Percentiles rank a stretch among this genome's conserved stretches.
phyloP scores from a whole-genome alignment of 1,284 basidiomycete genomes.

The Sanghuangporus baumii region DNA sequence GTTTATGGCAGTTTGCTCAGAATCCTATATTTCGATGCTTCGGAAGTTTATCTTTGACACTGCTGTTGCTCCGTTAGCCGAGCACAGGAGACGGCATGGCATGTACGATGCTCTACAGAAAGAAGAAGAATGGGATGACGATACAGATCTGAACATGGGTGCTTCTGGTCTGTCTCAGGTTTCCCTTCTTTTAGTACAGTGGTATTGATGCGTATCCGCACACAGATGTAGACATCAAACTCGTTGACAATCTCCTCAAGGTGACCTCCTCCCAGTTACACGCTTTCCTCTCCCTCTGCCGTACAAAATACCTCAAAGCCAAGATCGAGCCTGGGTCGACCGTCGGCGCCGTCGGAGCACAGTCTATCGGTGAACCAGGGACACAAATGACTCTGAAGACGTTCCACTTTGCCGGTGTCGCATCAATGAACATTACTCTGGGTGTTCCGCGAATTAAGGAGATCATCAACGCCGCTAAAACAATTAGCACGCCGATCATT shows the following conservation, averaged over 20 bases:
- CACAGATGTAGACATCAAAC: constrained; percentile 56
- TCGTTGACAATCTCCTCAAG: constrained; percentile 87
- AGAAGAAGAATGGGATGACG: constrained; percentile 72
- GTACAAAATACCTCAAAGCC: constrained; percentile 88
- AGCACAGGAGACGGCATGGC: constrained; percentile 68
- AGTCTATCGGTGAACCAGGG: constrained; percentile 98
- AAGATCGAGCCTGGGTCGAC: constrained; percentile 96
- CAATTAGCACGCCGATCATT: constrained; percentile 97
- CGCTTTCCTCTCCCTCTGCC: constrained; percentile 82
- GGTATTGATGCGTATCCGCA: background rate
- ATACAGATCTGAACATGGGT: constrained; percentile 74
- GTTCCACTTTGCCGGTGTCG: constrained; percentile 99
- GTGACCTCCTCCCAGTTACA: constrained; percentile 81
- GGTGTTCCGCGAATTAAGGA: constrained; percentile 99
- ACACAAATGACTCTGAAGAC: constrained; percentile 99
- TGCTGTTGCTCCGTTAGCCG: constrained; percentile 66
- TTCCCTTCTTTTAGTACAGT: background rate
- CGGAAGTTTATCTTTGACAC: constrained; percentile 68
- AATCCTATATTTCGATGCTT: constrained; percentile 75
- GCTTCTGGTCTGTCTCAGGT: constrained; percentile 50
- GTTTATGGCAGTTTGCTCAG: constrained; percentile 69
- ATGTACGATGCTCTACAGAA: constrained; percentile 83
- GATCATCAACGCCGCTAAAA: constrained; percentile 98
- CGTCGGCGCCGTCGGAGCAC: constrained; percentile 97
- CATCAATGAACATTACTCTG: constrained; percentile 99